Conservation (phyloP, 139 green algal genomes). For the Diplosphaera chodatii region DNA sequence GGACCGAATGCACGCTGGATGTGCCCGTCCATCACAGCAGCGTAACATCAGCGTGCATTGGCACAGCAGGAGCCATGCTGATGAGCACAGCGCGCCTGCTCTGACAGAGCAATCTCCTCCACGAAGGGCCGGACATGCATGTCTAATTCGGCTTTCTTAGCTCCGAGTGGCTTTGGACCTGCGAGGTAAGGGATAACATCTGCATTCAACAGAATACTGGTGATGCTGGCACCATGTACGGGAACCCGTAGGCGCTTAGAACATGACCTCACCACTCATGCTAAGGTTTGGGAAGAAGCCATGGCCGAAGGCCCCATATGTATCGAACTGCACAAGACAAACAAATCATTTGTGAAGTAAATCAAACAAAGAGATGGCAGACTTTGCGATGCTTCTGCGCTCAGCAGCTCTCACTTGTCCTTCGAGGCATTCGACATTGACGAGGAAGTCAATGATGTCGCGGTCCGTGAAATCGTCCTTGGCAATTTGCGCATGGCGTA, state of each 20-base stretch:
- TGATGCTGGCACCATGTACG: not conserved
- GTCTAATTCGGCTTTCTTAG: conserved; percentile 26
- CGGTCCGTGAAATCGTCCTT: not conserved
- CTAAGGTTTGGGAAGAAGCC: conserved; percentile 20
- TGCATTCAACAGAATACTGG: not conserved
- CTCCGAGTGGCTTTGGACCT: conserved; percentile 24
- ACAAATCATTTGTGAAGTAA: too few species aligned
- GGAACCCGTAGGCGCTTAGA: too few species aligned
- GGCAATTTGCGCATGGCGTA: not conserved
- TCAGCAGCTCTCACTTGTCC: conserved; percentile 5
- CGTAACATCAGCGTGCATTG: too few species aligned
- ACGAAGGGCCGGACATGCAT: conserved; percentile 8
- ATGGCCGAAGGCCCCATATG: conserved; percentile 28
- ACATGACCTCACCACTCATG: not conserved
- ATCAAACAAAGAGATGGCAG: too few species aligned
- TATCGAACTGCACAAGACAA: conserved; percentile 33
- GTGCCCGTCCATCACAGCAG: too few species aligned
- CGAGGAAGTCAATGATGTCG: not conserved
- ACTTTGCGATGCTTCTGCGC: too few species aligned
- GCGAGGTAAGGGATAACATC: not conserved
- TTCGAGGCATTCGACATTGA: conserved; percentile 36
- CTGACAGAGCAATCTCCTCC: conserved; percentile 26
- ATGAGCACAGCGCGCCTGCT: too few species aligned
- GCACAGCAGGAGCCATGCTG: too few species aligned
- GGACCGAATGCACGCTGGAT: too few species aligned